Base-by-base conservation (phyloP, 306 rosid species). In the Prunus fruticosa region DNA sequence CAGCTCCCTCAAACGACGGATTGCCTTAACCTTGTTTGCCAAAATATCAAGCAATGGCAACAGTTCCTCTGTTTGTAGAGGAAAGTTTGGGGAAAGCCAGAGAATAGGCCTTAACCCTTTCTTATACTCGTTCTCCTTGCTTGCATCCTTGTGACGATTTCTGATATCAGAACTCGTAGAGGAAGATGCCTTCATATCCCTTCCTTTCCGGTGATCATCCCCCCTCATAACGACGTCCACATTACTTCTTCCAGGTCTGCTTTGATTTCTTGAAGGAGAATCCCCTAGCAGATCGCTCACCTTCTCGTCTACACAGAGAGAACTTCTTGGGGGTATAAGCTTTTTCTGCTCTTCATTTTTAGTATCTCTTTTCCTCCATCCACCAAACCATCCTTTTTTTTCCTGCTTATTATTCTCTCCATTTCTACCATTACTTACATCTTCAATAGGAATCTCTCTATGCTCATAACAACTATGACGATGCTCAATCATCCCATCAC, bases 371-470 rank as follows among this genome's bases (percentile, higher is more conserved):
- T 91, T 92, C 80, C 97, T 91, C 98, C 98, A 92, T 60, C 98
- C 99, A 76, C 93, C 91, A 80, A 92, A 92, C 98, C 98, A 92
- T 77, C 99, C 98, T 85, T 89, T 92, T 87, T 89, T 96, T 80
- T 89, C 98, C 78, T 83, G 93, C 75, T 85, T 93, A 67, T 27
- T 83, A 64, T 27, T 83, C 80, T 90, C 98, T 65, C 82, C 96
- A 87, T 83, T 83, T 84, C 67, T 80, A 81, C 72, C 85, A 69
- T 82, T 66, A 78, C 72, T 84, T 14, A 22, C 79, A 10, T 89
- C 97, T 80, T 88, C 97, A 58, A 92, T 68, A 72, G 97, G 90
- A 86, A 95, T 80, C 57, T 92, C 96, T 83, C 96, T 80, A 25
- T 54, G 67, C 79, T 88, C 96, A 63, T 85, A 89, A 76, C 82